Evolutionary conservation across 768 basidiomycete genomes (phyloP), one percentile per base, ranked within the genome.

Genomic region (Tulasnella sp.): DNA sequence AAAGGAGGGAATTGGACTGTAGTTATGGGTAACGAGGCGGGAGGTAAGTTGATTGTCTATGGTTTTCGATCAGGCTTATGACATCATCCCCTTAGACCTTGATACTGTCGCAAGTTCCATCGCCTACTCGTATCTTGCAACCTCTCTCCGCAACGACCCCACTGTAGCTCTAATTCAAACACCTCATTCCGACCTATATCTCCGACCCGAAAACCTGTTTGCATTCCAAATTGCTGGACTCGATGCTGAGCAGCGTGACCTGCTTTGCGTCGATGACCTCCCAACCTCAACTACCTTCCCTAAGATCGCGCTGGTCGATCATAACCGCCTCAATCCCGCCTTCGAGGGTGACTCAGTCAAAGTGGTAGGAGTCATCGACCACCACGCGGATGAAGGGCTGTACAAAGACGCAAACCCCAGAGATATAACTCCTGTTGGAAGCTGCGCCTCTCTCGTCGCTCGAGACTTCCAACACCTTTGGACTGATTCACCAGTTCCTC

Each of bases 11-110:
- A 78, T 41, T 98, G 91, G 92, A 82, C 77, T 0, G 71, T 95
- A 4, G 83, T 80, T 0, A 86, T 91, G 80, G 92, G 93, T 0
- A 99, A 99, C 63, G 93, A 98, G 66, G 89, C 93, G 12, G 92
- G 92, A 60, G 93, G 93, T 92, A 16, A 53, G 65, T 59, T 29
- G n/a, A 43, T n/a, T 43, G 24, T 15, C 41, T 43, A 5, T 10
- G 12, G 41, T 22, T 28, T 35, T 20, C 44, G 19, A 25, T 53
- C 2, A 43, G 22, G 22, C 13, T 20, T 24, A 37, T 13, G 51
- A 33, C 46, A 16, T 40, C 24, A 35, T 19, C 7, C 24, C 24
- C 9, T 16, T 51, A 96, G 93, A 99, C 65, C 77, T 98, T 29
- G 95, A 99, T 66, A 81, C 80, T 4, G 63, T 93, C 16, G 91